Conservation (phyloP, 2,329 filamentous ascomycete species). For the Tolypocladium sp. region DNA sequence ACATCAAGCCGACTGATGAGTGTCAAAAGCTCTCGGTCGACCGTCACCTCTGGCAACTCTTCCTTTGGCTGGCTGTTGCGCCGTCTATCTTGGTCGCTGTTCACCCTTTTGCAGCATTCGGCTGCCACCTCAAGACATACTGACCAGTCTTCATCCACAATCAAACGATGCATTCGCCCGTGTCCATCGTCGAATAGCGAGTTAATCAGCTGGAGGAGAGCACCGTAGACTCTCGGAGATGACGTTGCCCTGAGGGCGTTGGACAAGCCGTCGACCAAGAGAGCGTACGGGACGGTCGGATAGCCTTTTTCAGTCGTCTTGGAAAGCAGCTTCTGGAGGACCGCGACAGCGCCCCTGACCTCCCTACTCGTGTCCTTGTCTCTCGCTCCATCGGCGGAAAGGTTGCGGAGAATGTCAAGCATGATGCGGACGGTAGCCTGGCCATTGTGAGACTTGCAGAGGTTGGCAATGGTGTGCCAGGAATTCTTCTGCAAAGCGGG, state of each 20-base stretch:
- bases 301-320: slow-evolving; percentile 52
- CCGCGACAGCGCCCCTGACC: slow-evolving; percentile 52
- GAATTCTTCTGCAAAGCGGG: slow-evolving; percentile 49
- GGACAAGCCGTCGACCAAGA: slow-evolving; percentile 48
- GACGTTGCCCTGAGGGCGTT: slow-evolving; percentile 37
- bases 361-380: slow-evolving; percentile 45
- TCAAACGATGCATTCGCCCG: slow-evolving; percentile 42
- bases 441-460: slow-evolving; percentile 66
- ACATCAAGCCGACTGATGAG: slow-evolving; percentile 41
- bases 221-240: slow-evolving; percentile 34
- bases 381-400: slow-evolving; percentile 32
- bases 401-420: slow-evolving; percentile 49
- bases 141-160: slow-evolving; percentile 59
- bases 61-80: slow-evolving; percentile 14
- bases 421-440: slow-evolving; percentile 59
- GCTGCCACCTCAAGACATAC: slow-evolving; percentile 49
- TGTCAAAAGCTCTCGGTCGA: slow-evolving; percentile 32
- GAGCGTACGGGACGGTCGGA: slow-evolving; percentile 47
- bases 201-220: slow-evolving; percentile 44
- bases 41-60: slow-evolving; percentile 23
- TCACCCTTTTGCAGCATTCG: slow-evolving; percentile 36
- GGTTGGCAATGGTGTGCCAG: slow-evolving; percentile 61
- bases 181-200: slow-evolving; percentile 44
- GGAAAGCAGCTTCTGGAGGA: slow-evolving; percentile 53
- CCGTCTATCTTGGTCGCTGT: slow-evolving; percentile 13